Evolutionary conservation across 129 eudicot genomes (phyloP).

Genomic region (Oenanthe sinensis): DNA sequence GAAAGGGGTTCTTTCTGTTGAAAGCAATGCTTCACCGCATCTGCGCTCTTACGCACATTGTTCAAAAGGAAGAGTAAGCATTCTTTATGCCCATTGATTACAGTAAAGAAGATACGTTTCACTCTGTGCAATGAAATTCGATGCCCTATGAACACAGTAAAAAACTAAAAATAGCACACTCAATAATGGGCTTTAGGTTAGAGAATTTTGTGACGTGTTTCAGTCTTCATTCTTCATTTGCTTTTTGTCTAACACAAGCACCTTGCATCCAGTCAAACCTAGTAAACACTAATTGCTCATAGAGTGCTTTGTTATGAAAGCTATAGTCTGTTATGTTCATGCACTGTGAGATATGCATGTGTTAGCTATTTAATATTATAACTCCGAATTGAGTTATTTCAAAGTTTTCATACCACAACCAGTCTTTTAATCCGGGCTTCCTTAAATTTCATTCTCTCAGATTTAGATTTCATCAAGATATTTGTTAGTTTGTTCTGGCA

Average conservation of each 20-base stretch:
- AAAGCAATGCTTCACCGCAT: slow-evolving; percentile 53
- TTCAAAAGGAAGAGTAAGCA: slow-evolving; percentile 71
- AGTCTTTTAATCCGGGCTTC: not conserved
- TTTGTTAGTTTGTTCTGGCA: not conserved
- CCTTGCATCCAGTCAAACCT: not conserved
- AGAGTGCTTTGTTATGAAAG: not conserved
- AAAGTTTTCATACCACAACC: not conserved
- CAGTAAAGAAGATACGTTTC: not conserved
- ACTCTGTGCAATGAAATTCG: not conserved
- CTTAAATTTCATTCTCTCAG: not conserved
- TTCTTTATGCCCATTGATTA: not conserved
- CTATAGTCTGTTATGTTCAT: not conserved
- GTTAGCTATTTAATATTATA: not conserved
- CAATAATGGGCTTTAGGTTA: too few relatives aligned
- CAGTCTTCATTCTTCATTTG: not conserved
- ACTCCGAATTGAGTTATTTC: not conserved
- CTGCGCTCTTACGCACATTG: slow-evolving; percentile 91
- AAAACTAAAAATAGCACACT: not conserved
- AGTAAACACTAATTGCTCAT: not conserved
- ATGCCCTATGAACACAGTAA: not conserved
- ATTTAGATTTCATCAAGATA: not conserved
- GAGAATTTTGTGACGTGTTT: not conserved
- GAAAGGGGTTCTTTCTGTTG: slow-evolving; percentile 64
- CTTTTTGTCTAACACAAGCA: not conserved
- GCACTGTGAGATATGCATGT: not conserved